A percentile compares a stretch with the other conserved stretches of the same genome.
Conservation (phyloP, 1,139 yeast species). For the Nakaseomyces glabratus region DNA sequence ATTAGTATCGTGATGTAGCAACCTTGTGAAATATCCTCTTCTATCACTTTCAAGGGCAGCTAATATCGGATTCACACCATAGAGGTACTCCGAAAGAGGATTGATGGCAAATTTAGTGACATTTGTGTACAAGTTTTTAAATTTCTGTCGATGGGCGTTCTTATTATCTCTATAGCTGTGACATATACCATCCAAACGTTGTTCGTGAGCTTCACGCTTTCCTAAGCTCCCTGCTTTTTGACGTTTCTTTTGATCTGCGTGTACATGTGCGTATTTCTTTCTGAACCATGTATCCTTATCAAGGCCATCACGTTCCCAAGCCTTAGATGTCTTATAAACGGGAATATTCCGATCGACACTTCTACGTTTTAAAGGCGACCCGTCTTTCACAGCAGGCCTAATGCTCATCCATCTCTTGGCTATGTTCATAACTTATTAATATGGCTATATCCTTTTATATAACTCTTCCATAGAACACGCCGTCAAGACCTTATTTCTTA, state of each 20-base stretch:
- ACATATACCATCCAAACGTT: background rate
- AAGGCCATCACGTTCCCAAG: constrained; percentile 50
- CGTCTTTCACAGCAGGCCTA: background rate
- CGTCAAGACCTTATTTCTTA: no score
- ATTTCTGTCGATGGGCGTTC: background rate
- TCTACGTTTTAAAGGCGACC: constrained; percentile 3
- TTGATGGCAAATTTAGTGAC: constrained; percentile 19
- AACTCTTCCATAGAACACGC: no score
- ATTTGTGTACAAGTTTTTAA: constrained; percentile 11
- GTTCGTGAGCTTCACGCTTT: constrained; percentile 2
- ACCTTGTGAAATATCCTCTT: constrained; percentile 44
- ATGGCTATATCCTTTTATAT: background rate
- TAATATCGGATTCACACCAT: constrained; percentile 66
- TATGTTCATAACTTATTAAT: constrained; percentile 2
- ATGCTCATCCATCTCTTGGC: constrained; percentile 1
- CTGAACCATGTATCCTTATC: constrained; percentile 48
- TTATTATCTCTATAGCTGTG: constrained; percentile 4
- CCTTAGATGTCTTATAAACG: constrained; percentile 34
- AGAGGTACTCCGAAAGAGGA: constrained; percentile 59
- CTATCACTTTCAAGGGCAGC: constrained; percentile 57
- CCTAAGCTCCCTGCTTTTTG: background rate
- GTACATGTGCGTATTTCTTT: constrained; percentile 50
- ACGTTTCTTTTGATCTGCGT: constrained; percentile 37
- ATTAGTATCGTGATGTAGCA: constrained; percentile 35
- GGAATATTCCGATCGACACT: constrained; percentile 41